A percentile compares a stretch with the other conserved stretches of the same genome.
Conservation (phyloP, 768 basidiomycete genomes). For the Xerocomus spinulosus region DNA sequence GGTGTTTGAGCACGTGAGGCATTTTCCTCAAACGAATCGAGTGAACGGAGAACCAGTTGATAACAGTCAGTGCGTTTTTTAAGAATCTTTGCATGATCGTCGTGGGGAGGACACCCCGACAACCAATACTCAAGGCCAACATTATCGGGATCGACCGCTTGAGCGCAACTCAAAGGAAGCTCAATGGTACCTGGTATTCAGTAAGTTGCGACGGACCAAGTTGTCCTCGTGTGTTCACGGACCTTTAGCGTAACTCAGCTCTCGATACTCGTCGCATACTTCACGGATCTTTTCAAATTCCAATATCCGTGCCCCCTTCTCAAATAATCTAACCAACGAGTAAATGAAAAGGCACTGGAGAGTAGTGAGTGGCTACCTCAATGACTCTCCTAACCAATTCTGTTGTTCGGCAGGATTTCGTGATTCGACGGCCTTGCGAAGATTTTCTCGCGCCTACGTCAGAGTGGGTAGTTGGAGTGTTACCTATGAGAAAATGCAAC, state of each 20-base stretch:
- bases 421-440: constrained; percentile 85
- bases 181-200: constrained; percentile 65
- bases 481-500: not conserved
- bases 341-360: constrained; percentile 3
- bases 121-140: constrained; percentile 75
- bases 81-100: constrained; percentile 53
- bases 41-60: constrained; percentile 74
- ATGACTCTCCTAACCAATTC: constrained; percentile 78
- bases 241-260: constrained; percentile 82
- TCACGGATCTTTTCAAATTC: constrained; percentile 82
- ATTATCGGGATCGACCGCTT: constrained; percentile 69
- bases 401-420: constrained; percentile 68
- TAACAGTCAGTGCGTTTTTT: constrained; percentile 72
- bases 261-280: constrained; percentile 85
- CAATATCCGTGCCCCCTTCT: constrained; percentile 80
- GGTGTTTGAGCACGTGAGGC: constrained; percentile 33
- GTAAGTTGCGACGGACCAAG: not conserved
- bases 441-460: constrained; percentile 82
- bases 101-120: constrained; percentile 53
- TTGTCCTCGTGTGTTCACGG: constrained; percentile 11
- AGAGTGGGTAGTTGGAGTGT: constrained; percentile 2
- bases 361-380: constrained; percentile 52
- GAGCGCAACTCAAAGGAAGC: constrained; percentile 80
- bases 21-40: constrained; percentile 74
- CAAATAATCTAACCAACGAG: constrained; percentile 60